Percentiles rank a stretch among this genome's conserved stretches.
These are phyloP conservation scores for Emmonsiellopsis sp. DNA, from an alignment of 2,329 filamentous ascomycete genomes.

Conservation along the genomic window DNA sequence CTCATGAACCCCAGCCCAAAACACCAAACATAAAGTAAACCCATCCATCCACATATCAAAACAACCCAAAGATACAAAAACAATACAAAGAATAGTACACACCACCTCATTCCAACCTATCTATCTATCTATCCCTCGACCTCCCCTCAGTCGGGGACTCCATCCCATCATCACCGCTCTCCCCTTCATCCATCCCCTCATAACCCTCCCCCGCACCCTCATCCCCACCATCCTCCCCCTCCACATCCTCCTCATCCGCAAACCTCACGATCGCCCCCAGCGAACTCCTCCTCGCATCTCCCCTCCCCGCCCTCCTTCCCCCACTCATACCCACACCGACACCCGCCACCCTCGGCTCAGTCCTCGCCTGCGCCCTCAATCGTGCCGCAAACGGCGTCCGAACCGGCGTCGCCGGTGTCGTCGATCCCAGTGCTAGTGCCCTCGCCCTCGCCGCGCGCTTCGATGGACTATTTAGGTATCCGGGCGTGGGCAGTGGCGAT, in stretches of 20 bases:
- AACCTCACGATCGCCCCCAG: slow-evolving; percentile 15
- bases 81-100: not conserved
- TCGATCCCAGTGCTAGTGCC: slow-evolving; percentile 32
- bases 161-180: not conserved
- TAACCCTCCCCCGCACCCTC: not conserved
- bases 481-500: slow-evolving; percentile 31
- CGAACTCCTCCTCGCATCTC: slow-evolving; percentile 19
- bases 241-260: not conserved
- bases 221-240: not conserved
- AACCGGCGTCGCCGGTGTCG: slow-evolving; percentile 35
- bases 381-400: slow-evolving; percentile 36
- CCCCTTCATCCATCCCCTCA: not conserved
- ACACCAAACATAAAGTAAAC: not conserved
- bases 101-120: not conserved
- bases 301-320: slow-evolving; percentile 12
- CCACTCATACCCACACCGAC: too few species aligned
- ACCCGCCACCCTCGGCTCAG: slow-evolving; percentile 10
- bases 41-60: too few species aligned
- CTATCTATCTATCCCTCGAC: not conserved
- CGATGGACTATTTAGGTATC: slow-evolving; percentile 36
- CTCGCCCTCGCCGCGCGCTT: slow-evolving; percentile 35
- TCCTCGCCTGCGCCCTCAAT: slow-evolving; percentile 28
- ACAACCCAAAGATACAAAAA: not conserved
- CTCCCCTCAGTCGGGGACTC: slow-evolving; percentile 1
- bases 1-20: not conserved